phyloP scores from a whole-genome alignment of 2,329 filamentous ascomycete genomes.

The Colletotrichum sp. region DNA sequence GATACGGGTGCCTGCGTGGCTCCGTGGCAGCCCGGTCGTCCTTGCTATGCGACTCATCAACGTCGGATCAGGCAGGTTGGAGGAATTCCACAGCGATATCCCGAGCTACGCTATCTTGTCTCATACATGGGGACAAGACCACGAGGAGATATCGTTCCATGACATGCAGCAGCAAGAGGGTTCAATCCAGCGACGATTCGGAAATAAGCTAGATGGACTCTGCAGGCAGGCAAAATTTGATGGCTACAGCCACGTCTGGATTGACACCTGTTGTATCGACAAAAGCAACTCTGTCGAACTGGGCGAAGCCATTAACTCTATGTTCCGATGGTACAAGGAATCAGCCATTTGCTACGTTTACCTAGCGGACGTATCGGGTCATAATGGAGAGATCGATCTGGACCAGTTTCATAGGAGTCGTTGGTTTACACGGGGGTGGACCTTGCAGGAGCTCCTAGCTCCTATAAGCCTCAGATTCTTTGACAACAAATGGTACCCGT shows the following conservation, averaged over 20 bases:
- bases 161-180: not conserved
- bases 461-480: too few relatives aligned
- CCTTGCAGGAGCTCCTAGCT: not conserved
- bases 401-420: not conserved
- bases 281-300: not conserved
- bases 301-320: not conserved
- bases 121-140: not conserved
- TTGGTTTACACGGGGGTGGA: not conserved
- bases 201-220: too few relatives aligned
- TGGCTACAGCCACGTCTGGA: not conserved
- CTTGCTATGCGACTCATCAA: not conserved
- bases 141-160: not conserved
- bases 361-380: fast-evolving
- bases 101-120: not conserved
- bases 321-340: not conserved
- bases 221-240: not conserved
- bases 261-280: not conserved
- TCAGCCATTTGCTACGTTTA: not conserved
- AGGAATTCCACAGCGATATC: fast-evolving
- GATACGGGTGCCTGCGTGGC: fast-evolving
- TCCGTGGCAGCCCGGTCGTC: fast-evolving
- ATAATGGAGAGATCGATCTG: fast-evolving
- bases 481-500: too few relatives aligned
- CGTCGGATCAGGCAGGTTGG: not conserved
- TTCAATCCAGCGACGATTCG: too few relatives aligned